Percentiles rank a stretch among this genome's conserved stretches.
Evolutionary conservation across 2,329 filamentous ascomycete genomes (phyloP).

Genomic region (Myotisia sp.): DNA sequence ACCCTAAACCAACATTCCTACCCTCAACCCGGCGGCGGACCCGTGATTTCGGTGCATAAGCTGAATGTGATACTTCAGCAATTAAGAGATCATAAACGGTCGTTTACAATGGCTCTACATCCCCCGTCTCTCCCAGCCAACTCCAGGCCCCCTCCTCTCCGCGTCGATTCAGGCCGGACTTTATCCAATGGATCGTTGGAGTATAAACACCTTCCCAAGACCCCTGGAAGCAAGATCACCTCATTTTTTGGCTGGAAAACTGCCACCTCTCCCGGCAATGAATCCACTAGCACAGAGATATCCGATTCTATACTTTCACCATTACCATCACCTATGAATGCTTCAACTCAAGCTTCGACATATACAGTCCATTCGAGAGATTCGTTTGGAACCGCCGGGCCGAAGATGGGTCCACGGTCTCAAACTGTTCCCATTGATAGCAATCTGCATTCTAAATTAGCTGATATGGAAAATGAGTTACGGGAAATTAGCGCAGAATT

Average conservation of each 20-base stretch:
- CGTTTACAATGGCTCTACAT: conserved; percentile 33
- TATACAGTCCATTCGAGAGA: conserved; percentile 14
- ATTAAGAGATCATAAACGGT: conserved; percentile 18
- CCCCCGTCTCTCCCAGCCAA: conserved; percentile 16
- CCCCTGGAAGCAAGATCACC: conserved; percentile 44
- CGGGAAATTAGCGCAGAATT: conserved; percentile 87
- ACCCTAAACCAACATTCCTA: neutral
- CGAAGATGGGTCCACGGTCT: conserved; percentile 28
- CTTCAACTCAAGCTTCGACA: conserved; percentile 16
- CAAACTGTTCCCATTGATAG: conserved; percentile 29
- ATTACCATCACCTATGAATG: conserved; percentile 39
- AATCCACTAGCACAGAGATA: conserved; percentile 48
- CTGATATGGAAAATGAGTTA: conserved; percentile 87
- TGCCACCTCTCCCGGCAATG: conserved; percentile 39
- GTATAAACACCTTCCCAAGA: conserved; percentile 32
- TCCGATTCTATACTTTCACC: conserved; percentile 47
- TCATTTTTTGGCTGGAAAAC: conserved; percentile 56
- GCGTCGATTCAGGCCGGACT: conserved; percentile 29
- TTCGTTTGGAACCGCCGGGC: conserved; percentile 31
- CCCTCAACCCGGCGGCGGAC: neutral
- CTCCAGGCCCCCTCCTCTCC: conserved; percentile 29
- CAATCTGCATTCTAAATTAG: conserved; percentile 46
- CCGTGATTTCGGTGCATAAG: neutral
- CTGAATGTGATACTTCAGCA: conserved; percentile 4
- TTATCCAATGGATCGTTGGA: conserved; percentile 23